phyloP scores from a whole-genome alignment of 345 rosid genomes.

The Eucalyptus microcorys region DNA sequence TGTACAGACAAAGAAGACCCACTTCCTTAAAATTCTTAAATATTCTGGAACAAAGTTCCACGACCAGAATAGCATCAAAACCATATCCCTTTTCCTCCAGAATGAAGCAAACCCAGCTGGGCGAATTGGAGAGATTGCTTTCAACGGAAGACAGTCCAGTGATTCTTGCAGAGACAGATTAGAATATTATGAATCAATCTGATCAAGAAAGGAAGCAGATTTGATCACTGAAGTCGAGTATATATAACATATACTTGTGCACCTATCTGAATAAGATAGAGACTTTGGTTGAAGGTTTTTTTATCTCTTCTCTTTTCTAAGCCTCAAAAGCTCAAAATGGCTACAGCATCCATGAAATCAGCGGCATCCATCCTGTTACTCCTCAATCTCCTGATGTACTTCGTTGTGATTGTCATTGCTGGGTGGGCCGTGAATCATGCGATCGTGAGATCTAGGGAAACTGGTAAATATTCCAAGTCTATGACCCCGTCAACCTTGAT shows the following conservation, averaged over 20 bases:
- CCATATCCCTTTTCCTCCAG: conserved; percentile 8
- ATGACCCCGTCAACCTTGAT: neutral
- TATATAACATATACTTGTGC: neutral
- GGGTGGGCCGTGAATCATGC: conserved; percentile 78
- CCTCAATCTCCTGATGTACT: conserved; percentile 59
- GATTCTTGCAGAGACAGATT: neutral
- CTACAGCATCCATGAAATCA: conserved; percentile 52
- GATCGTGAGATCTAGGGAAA: conserved; percentile 41
- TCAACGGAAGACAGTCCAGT: conserved; percentile 13
- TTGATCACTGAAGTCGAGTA: neutral
- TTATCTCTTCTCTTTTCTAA: neutral
- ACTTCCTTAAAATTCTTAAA: neutral
- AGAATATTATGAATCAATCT: neutral
- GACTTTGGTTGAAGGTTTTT: neutral
- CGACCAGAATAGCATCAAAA: neutral
- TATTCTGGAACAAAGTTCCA: neutral
- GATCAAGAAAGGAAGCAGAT: neutral
- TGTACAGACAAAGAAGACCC: neutral
- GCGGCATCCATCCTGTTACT: conserved; percentile 49
- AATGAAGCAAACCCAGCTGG: conserved; percentile 5
- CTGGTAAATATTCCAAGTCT: conserved; percentile 21
- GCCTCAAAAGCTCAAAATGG: conserved; percentile 21
- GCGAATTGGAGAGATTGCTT: conserved; percentile 40
- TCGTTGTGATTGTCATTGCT: conserved; percentile 46
- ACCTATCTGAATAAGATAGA: neutral